Percentiles rank a stretch among this genome's conserved stretches.
Evolutionary conservation across 1,284 basidiomycete genomes (phyloP).

Genomic region (Malassezia obtusa): DNA sequence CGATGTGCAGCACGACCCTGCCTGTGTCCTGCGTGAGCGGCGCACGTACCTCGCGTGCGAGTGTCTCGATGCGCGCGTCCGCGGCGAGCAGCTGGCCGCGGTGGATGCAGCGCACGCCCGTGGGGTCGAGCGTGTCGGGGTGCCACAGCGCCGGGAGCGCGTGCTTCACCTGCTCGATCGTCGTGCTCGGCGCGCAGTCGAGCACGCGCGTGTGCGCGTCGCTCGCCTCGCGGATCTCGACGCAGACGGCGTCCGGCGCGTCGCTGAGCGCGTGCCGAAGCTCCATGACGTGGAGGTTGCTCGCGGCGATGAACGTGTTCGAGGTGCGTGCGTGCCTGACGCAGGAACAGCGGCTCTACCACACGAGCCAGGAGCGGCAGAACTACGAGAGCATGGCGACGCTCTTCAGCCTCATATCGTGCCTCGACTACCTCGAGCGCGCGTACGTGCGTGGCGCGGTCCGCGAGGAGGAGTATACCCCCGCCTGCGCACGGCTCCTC

Average conservation of each 20-base stretch:
- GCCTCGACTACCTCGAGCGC: slow-evolving; percentile 85
- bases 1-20: slow-evolving; percentile 29
- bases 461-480: slow-evolving; percentile 78
- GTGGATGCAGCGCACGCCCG: slow-evolving; percentile 36
- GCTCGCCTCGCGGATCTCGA: background rate
- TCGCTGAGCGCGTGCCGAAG: background rate
- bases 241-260: background rate
- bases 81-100: slow-evolving; percentile 29
- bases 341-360: slow-evolving; percentile 78
- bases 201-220: background rate
- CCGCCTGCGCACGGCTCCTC: slow-evolving; percentile 79
- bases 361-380: slow-evolving; percentile 78
- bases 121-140: slow-evolving; percentile 20
- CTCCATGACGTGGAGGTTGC: background rate
- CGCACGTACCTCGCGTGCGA: background rate
- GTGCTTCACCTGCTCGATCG: slow-evolving; percentile 17
- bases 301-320: slow-evolving; percentile 13
- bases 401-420: slow-evolving; percentile 79
- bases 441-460: slow-evolving; percentile 86
- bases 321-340: slow-evolving; percentile 18
- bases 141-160: slow-evolving; percentile 21
- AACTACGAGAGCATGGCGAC: slow-evolving; percentile 79
- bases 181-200: background rate
- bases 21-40: background rate
- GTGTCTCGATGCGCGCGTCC: background rate